Base-by-base conservation (phyloP, 768 basidiomycete species). In the Boletus subcaerulescens region DNA sequence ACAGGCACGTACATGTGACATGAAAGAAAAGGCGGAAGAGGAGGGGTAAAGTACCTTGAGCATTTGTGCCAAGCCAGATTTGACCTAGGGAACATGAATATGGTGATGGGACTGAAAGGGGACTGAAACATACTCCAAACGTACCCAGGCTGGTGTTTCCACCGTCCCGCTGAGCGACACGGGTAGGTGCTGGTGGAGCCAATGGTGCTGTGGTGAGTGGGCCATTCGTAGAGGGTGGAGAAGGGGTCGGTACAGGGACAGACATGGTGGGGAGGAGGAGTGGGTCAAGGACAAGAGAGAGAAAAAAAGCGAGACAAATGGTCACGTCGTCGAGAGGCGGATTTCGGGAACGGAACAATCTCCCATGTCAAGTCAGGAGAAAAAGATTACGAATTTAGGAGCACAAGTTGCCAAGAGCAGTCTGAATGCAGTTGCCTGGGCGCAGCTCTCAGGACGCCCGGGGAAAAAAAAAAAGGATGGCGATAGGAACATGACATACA, bases 31-130 rank as follows among this genome's bases (percentile, higher is more conserved):
- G 29, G 6, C 2, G 45, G 18, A 17, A 52, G 15, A 14, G 29
- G 22, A 22, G 22, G 22, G 22, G 22, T 22, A 22, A 41, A 58
- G 49, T 62, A 87, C 90, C 82, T 97, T 97, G 65, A 97, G 78
- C 95, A 98, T 97, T 79, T 97, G 93, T 4, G 95, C 93, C 44
- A 98, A 78, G 55, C 93, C 94, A 22, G 91, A 91, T 73, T 95
- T 95, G 65, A 95, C 93, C 89, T 91, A 59, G 4, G 46, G 54
- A 53, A 55, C 8, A 44, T 63, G 55, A 57, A 45, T 0, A 17
- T 0, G 40, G 29, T 5, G 20, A 15, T 13, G 20, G 13, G 26
- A 0, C 7, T 4, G n/a, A 13, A 8, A 32, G 13, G 29, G 17
- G 50, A 42, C 2, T 7, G 53, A 47, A 31, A 65, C 78, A 50